A percentile compares a stretch with the other conserved stretches of the same genome.
phyloP scores from a whole-genome alignment of 2,329 filamentous ascomycete genomes.

The Epichloe hybrida region DNA sequence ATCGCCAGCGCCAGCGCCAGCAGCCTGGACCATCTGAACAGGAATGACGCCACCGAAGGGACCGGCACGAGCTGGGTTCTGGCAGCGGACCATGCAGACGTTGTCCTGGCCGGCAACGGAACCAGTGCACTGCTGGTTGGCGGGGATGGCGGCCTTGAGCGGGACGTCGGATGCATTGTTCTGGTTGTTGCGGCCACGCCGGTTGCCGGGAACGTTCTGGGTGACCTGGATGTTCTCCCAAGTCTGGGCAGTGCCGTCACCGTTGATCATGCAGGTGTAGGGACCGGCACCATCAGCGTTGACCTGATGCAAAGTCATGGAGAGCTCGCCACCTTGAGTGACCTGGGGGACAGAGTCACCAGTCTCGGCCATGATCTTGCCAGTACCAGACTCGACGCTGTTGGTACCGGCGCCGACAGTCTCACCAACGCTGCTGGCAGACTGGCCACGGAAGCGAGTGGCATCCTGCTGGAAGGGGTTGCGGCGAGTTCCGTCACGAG shows the following conservation, averaged over 20 bases:
- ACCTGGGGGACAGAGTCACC: slow-evolving; percentile 44
- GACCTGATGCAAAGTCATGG: slow-evolving; percentile 53
- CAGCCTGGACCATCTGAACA: slow-evolving; percentile 3
- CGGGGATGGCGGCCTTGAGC: slow-evolving; percentile 43
- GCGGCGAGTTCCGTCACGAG: slow-evolving; percentile 46
- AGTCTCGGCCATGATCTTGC: slow-evolving; percentile 42
- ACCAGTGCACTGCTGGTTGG: slow-evolving; percentile 42
- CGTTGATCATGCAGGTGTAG: slow-evolving; percentile 51
- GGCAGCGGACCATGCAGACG: slow-evolving; percentile 49
- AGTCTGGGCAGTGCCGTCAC: slow-evolving; percentile 39
- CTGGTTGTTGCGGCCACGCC: slow-evolving; percentile 26
- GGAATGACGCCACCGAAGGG: slow-evolving; percentile 4
- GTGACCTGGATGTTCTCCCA: slow-evolving; percentile 43
- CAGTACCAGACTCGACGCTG: slow-evolving; percentile 41
- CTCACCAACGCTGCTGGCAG: slow-evolving; percentile 41
- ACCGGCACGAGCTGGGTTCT: slow-evolving; percentile 37
- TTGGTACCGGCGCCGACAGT: slow-evolving; percentile 44
- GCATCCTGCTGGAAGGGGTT: slow-evolving; percentile 51
- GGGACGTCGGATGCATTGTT: slow-evolving; percentile 31
- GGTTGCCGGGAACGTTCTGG: slow-evolving; percentile 15
- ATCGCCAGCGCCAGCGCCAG: neutral
- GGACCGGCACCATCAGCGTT: slow-evolving; percentile 54
- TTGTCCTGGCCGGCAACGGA: slow-evolving; percentile 44
- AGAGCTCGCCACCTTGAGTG: slow-evolving; percentile 38
- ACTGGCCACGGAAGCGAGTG: slow-evolving; percentile 44